phyloP scores from a whole-genome alignment of 208 protist species.

The Trichomonas gallinae region DNA sequence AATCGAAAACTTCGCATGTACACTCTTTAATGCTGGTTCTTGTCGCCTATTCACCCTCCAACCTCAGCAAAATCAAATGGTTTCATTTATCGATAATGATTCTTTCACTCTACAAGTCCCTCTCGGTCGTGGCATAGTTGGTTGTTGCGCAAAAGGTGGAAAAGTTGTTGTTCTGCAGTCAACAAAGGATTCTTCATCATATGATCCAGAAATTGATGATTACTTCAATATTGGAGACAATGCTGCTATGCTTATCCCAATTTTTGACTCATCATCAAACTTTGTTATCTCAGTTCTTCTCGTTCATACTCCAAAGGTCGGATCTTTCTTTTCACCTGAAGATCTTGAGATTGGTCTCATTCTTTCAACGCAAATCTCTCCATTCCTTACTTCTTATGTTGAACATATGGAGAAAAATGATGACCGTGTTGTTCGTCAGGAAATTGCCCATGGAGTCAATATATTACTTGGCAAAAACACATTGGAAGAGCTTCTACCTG shows the following conservation, averaged over 20 bases:
- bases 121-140: neutral
- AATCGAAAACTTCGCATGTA: neutral
- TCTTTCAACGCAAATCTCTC: neutral
- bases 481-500: neutral
- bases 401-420: constrained; percentile 11
- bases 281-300: neutral
- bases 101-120: neutral
- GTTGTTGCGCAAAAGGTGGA: neutral
- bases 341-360: neutral
- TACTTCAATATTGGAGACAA: neutral
- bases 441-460: neutral
- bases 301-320: neutral
- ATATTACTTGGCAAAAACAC: neutral
- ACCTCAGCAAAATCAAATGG: neutral
- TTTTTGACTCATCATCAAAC: neutral
- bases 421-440: neutral
- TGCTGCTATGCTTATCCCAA: neutral
- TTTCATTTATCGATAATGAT: neutral
- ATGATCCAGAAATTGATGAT: constrained; percentile 11
- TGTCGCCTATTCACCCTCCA: neutral
- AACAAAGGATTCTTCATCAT: neutral
- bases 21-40: neutral
- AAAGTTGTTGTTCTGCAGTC: neutral
- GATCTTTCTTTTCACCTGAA: neutral
- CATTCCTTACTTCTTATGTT: neutral